Base-by-base conservation (phyloP, 352 stramenopile genomes). In the Albugo candida region DNA sequence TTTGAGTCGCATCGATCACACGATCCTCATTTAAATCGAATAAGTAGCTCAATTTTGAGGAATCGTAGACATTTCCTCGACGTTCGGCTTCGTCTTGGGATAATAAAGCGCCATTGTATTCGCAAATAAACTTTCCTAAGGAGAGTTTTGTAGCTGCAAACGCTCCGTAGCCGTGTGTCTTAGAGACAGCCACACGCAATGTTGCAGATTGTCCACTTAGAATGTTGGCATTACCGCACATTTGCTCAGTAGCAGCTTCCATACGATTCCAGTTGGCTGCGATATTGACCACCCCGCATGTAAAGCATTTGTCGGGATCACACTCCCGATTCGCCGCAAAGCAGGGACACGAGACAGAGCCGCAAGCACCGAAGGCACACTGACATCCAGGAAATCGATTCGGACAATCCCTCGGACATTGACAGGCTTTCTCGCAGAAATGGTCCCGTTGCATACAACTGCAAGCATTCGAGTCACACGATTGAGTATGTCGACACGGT, bases 11-110 rank as follows among this genome's bases (percentile, higher is more conserved):
- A 65, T 97, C 93, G 40, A 98, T 70, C 41, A 93, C 79, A 6
- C 65, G 75, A 52, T 97, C 91, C 46, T 87, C 81, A 37, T 81
- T 95, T 52, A 97, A 51, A 61, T 97, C 88, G 55, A 98, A 98
- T 12, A 97, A 58, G 55, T 96, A 97, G 42, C 73, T 87, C 36
- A 89, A 69, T 16, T 86, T 85, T 14, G 68, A 69, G 56, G 81
- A 82, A 54, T 96, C 83, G 62, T 95, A 94, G 11, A 95, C 65
- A 44, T 82, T 86, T 27, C 85, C 86, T 48, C 77, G 72, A 10
- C 77, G 72, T 45, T 91, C 77, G 11, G 77, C 77, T 55, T 91
- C 77, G 47, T 91, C 75, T 52, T 95, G 84, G 35, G 83, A 83
- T 3, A 96, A 67, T 41, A 94, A 51, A 41, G 95, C 93, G 2